Base-by-base conservation (phyloP, 208 protist genomes). In the Trypanosoma melophagium region DNA sequence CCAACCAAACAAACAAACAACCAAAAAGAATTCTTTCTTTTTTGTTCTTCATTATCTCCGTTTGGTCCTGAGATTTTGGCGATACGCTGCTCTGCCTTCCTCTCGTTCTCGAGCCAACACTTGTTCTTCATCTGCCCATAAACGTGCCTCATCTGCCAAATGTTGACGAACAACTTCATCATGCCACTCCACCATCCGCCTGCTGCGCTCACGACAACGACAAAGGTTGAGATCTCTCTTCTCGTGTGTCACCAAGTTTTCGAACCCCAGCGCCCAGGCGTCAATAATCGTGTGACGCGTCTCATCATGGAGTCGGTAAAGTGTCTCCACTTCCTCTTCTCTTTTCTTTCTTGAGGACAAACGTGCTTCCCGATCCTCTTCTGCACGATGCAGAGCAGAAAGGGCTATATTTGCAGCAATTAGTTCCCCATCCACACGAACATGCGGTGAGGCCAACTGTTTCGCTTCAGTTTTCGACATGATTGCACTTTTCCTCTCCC, bases 231-330 rank as follows among this genome's bases (percentile, higher is more conserved):
- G 42, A 0, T 49, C 42, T 51, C 62, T 54, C 16, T 56, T 13
- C 31, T 58, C 49, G 24, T 58, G 5, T 51, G 58, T 59, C 24
- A 50, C 66, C 19, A 86, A 17, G 1, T 66, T 51, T 60, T 86
- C 80, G 41, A 76, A 67, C 12, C 50, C 60, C 25, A 86, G 60
- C 9, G 60, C 41, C 77, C 80, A 86, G 31, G 60, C 35, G 55
- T 86, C 80, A 55, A 69, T 64, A 17, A 86, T 60, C 2, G 69
- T 60, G 19, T 56, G 38, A n/a, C 80, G 76, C 38, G 60, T 50
- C 40, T 57, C 52, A 42, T 77, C 69, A 47, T 86, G 76, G 13
- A 70, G 47, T n/a, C 57, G 7, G 16, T 38, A 53, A 7, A 86
- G 19, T 3, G n/a, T 31, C 45, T 82, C 50, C 17, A 41, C 41